Conservation (phyloP, 73 alveolate genomes). For the Stentor coeruleus region DNA sequence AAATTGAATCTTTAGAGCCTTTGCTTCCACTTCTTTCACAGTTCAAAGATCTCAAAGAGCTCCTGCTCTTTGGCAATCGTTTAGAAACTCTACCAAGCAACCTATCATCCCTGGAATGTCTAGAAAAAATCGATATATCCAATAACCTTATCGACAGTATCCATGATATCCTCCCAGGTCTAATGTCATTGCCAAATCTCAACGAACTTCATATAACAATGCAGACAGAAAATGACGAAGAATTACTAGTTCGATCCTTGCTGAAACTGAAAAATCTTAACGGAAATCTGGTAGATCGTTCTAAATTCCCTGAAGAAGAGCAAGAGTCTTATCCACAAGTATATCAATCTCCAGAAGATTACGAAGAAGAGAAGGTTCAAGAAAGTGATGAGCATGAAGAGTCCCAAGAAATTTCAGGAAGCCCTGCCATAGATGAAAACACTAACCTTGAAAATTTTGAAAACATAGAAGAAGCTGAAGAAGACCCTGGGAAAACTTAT, state of each 20-base stretch:
- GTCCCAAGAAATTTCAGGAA: too few species aligned
- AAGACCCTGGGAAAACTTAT: background rate
- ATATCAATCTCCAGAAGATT: too few species aligned
- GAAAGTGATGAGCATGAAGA: background rate
- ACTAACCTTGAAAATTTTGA: background rate
- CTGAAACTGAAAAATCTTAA: background rate
- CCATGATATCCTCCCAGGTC: background rate
- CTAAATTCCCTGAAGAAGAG: too few species aligned
- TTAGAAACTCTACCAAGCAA: constrained; percentile 22
- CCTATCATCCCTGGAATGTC: background rate
- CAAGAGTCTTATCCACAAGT: too few species aligned
- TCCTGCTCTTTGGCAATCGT: constrained; percentile 21
- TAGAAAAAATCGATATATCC: constrained; percentile 10
- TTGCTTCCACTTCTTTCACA: constrained; percentile 23
- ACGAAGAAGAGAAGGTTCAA: background rate
- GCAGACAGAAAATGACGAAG: constrained; percentile 2
- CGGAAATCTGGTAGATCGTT: too few species aligned
- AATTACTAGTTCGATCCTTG: background rate
- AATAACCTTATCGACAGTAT: constrained; percentile 25
- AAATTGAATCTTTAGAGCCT: constrained; percentile 22
- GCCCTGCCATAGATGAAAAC: background rate
- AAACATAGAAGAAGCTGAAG: background rate
- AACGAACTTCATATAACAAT: constrained; percentile 4
- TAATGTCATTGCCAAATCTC: constrained; percentile 5
- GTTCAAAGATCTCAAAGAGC: constrained; percentile 25